Evolutionary conservation across 2,329 filamentous ascomycete genomes (phyloP).

Genomic region (Chlorencoelia australis): DNA sequence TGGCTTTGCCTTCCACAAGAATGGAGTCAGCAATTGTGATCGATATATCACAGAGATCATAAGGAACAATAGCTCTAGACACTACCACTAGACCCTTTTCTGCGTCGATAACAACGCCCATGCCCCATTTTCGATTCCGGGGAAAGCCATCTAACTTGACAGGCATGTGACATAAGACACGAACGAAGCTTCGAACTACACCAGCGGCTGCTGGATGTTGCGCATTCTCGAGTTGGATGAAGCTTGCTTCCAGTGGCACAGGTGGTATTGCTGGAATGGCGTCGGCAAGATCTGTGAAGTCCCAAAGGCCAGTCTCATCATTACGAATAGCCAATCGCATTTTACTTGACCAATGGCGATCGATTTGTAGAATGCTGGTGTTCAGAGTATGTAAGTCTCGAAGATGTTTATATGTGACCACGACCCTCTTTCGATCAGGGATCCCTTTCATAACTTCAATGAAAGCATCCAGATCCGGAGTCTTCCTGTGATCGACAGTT

Average conservation of each 20-base stretch:
- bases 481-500: conserved; percentile 83
- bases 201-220: conserved; percentile 85
- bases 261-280: conserved; percentile 65
- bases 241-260: conserved; percentile 69
- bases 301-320: conserved; percentile 84
- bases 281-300: conserved; percentile 78
- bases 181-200: conserved; percentile 88
- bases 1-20: conserved; percentile 83
- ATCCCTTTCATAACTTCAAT: conserved; percentile 84
- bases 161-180: conserved; percentile 86
- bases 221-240: conserved; percentile 84
- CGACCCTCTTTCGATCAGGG: conserved; percentile 72
- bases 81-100: conserved; percentile 92
- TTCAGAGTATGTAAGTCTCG: conserved; percentile 89
- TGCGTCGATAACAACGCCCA: conserved; percentile 94
- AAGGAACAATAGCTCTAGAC: conserved; percentile 87
- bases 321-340: conserved; percentile 91
- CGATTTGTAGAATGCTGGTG: conserved; percentile 84
- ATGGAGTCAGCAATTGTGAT: conserved; percentile 96
- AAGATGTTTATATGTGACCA: conserved; percentile 92
- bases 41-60: conserved; percentile 92
- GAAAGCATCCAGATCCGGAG: conserved; percentile 78
- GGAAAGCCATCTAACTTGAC: conserved; percentile 97
- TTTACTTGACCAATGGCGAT: conserved; percentile 91
- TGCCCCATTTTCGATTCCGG: conserved; percentile 85